Conservation (phyloP, 108 stramenopile genomes). For the Epithemia pelagica region DNA sequence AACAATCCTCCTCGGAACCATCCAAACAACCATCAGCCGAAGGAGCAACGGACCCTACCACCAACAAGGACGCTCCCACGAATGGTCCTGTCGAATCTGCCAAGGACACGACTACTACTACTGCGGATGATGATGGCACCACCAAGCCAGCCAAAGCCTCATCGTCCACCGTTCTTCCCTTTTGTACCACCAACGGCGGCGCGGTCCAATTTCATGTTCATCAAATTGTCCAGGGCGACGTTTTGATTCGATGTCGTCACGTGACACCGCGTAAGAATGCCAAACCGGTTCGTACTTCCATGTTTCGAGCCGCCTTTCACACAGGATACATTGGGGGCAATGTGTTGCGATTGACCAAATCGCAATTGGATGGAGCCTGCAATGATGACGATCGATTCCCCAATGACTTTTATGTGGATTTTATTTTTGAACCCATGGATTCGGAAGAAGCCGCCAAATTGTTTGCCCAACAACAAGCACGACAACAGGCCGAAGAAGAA, state of each 20-base stretch:
- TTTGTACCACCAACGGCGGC: slow-evolving; percentile 49
- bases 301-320: slow-evolving; percentile 97
- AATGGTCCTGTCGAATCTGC: background rate
- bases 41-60: background rate
- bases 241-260: slow-evolving; percentile 87
- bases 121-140: background rate
- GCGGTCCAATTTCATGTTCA: slow-evolving; percentile 68
- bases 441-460: slow-evolving; percentile 57
- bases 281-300: slow-evolving; percentile 45
- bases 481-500: background rate
- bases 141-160: background rate
- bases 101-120: background rate
- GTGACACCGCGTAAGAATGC: slow-evolving; percentile 33
- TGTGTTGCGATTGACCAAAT: slow-evolving; percentile 85
- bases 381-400: slow-evolving; percentile 73
- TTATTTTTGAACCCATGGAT: slow-evolving; percentile 90
- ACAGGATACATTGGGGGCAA: slow-evolving; percentile 89
- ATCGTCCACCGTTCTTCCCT: slow-evolving; percentile 54
- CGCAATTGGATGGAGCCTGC: slow-evolving; percentile 93
- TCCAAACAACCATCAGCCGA: background rate
- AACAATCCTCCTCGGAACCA: background rate
- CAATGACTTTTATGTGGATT: slow-evolving; percentile 90
- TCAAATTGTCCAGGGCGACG: slow-evolving; percentile 82
- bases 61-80: background rate
- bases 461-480: slow-evolving; percentile 23